These are phyloP conservation scores for Eleusine indica DNA, from an alignment of 176 grass and related monocot species.

Conservation along the genomic window DNA sequence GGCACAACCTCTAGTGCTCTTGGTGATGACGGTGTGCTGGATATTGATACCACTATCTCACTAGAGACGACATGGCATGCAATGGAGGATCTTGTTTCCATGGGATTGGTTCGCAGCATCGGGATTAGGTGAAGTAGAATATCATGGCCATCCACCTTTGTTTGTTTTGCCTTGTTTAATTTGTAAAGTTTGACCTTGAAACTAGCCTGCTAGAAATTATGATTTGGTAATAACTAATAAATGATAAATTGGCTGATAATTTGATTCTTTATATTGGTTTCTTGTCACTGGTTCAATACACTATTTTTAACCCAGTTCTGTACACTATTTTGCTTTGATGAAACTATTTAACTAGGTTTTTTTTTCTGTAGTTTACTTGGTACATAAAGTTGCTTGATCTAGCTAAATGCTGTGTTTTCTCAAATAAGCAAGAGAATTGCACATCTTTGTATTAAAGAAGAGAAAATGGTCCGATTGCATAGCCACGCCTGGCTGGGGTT, in stretches of 20 bases:
- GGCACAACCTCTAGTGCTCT: slow-evolving; percentile 77
- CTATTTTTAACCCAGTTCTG: neutral
- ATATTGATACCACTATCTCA: slow-evolving; percentile 90
- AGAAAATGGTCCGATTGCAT: too few species aligned
- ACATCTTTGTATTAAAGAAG: too few species aligned
- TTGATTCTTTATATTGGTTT: neutral
- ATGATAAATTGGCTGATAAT: neutral
- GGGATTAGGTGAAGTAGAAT: slow-evolving; percentile 72
- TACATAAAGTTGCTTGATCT: neutral
- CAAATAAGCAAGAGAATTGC: too few species aligned
- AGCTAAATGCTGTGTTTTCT: neutral
- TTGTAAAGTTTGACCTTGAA: slow-evolving; percentile 7
- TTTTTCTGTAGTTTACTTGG: neutral
- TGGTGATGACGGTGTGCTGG: slow-evolving; percentile 83
- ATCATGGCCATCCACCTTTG: neutral
- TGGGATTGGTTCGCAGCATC: slow-evolving; percentile 74
- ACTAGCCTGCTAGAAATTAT: neutral
- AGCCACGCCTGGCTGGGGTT: too few species aligned
- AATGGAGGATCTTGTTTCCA: slow-evolving; percentile 92
- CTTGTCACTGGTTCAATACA: neutral
- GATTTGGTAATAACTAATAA: neutral
- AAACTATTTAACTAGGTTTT: neutral
- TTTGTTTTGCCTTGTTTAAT: neutral
- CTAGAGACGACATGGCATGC: slow-evolving; percentile 98
- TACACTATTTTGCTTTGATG: neutral